Evolutionary conservation across 2,329 filamentous ascomycete genomes (phyloP).

Genomic region (Colletotrichum sidae): DNA sequence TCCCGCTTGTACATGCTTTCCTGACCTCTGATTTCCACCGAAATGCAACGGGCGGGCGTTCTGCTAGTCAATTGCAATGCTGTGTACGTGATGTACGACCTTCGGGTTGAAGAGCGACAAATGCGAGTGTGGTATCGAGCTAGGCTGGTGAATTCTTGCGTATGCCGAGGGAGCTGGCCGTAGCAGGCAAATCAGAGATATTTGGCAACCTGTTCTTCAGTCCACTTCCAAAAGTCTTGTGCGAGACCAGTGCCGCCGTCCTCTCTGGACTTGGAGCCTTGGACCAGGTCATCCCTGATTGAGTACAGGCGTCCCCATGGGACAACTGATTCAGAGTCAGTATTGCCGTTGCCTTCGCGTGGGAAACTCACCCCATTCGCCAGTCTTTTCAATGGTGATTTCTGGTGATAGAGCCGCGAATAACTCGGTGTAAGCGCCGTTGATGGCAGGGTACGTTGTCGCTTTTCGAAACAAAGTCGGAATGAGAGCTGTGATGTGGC

Average conservation of each 20-base stretch:
- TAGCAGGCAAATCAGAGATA: background rate
- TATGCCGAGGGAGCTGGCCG: too few species aligned
- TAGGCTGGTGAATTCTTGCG: too few species aligned
- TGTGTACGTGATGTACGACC: too few species aligned
- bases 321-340: slow-evolving; percentile 42
- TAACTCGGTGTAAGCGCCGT: slow-evolving; percentile 61
- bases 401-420: slow-evolving; percentile 59
- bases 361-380: slow-evolving; percentile 43
- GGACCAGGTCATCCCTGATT: slow-evolving; percentile 45
- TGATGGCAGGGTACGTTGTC: slow-evolving; percentile 43
- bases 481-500: slow-evolving; percentile 35
- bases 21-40: too few species aligned
- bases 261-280: slow-evolving; percentile 44
- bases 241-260: slow-evolving; percentile 53
- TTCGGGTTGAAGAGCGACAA: too few species aligned
- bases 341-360: background rate
- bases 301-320: slow-evolving; percentile 52
- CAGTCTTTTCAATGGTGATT: slow-evolving; percentile 52
- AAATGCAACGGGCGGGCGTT: too few species aligned
- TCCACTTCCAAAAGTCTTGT: slow-evolving; percentile 56
- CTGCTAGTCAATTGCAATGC: too few species aligned
- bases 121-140: too few species aligned
- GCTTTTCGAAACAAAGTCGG: slow-evolving; percentile 29
- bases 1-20: background rate
- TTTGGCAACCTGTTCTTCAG: slow-evolving; percentile 49